Evolutionary conservation across 805 yeast genomes (phyloP), one percentile per base, ranked within the genome.

Genomic region (Starmerella asiatica): DNA sequence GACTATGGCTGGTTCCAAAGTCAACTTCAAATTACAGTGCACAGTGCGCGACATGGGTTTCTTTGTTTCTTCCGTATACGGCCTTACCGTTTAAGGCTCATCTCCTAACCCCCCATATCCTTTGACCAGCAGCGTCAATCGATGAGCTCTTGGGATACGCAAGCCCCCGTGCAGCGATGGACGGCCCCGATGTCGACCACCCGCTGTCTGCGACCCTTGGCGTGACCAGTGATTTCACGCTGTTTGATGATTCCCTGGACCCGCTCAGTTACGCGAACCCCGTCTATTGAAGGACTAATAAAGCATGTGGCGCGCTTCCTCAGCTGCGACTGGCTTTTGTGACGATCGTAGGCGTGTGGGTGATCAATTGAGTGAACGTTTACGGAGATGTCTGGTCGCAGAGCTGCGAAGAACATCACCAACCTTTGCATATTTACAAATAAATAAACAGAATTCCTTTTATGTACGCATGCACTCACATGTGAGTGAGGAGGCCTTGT

Each of bases 91-190:
- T 15, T 23, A 20, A 30, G 26, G 47, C 51, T 48, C 51, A 42
- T 45, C 49, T 42, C 47, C 16, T 24, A 9, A 9, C 28, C 28
- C 28, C 9, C 9, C 9, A 29, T 17, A 37, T 29, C 29, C 28
- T 31, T 47, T 51, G 56, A 44, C 56, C 56, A 33, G 56, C 56
- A 48, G 56, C 56, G 56, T 52, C 56, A 46, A 51, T 52, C 36
- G 56, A 52, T 46, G 56, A 50, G 45, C 48, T 51, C 43, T 38
- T 48, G 30, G 51, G 40, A 28, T 45, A 39, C 21, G 46, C 46
- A 12, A 37, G 37, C 28, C 35, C 36, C 46, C 51, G 50, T 11
- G 49, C 48, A 40, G 49, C 48, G 12, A 30, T 28, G 11, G 52
- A 40, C n/a, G 51, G 43, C 44, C 48, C 49, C 44, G 53, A 48